Base-by-base conservation (phyloP, 164 flowering plant species). In the Tetrastigma voinierianum region DNA sequence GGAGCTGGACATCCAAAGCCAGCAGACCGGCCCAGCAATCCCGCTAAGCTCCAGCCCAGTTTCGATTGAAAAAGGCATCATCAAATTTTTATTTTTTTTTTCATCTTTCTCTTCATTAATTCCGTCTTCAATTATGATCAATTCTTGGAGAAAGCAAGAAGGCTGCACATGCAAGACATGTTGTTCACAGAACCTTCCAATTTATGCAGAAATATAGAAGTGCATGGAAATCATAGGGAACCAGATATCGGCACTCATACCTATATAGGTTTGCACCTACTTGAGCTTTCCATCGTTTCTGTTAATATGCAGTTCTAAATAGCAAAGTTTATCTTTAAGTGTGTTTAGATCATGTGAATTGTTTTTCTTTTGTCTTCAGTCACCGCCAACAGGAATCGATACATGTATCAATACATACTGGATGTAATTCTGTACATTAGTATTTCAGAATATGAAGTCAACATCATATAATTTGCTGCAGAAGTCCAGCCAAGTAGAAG, bases 181-280 rank as follows among this genome's bases (percentile, higher is more conserved):
- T 65, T 78, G 83, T 68, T 64, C 88, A 1, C 81, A 82, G 61
- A 85, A 87, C 74, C 77, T 80, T 66, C 81, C 78, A 0, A 64
- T 82, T 46, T 86, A 84, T 65, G 67, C 74, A 32, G 93, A 88
- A 61, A 86, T 88, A 65, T 82, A 83, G 62, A 80, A 74, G 72
- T 88, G 86, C 74, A 79, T 87, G 87, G 87, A 87, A 20, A 78
- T 82, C 2, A 80, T 88, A 61, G 83, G 70, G 79, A 84, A 72
- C 70, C 90, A 88, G 70, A 81, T 86, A 62, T 60, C 86, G 74
- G 90, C 90, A 9, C 85, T 86, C 8, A 66, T 87, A 70, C 90
- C 89, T 7, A 83, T 79, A 13, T 85, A 76, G 62, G 63, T 21
- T 23, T 3, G 40, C 40, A 32, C 44, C 51, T 61, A 49, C 59